Conservation (phyloP, 345 rosid genomes). For the Kernera saxatilis region DNA sequence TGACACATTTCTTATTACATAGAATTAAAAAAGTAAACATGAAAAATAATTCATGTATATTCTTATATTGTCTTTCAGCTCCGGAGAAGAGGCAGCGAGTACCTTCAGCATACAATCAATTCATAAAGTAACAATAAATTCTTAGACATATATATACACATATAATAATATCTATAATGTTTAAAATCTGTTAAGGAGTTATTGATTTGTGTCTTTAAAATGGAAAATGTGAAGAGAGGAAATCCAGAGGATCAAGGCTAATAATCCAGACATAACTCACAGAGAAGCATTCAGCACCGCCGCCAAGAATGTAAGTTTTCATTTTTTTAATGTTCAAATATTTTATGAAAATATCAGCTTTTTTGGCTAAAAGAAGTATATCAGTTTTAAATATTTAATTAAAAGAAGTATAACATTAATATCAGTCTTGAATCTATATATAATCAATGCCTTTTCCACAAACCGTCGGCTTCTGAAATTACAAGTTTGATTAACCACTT, state of each 20-base stretch:
- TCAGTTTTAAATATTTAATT: background rate
- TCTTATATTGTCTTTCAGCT: conserved; percentile 48
- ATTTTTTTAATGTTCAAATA: background rate
- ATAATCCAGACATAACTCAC: conserved; percentile 90
- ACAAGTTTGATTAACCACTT: too few relatives aligned
- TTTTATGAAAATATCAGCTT: background rate
- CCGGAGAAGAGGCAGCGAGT: conserved; percentile 98
- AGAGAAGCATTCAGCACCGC: conserved; percentile 99
- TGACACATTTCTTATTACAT: background rate
- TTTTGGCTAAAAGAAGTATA: background rate
- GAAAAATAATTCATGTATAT: background rate
- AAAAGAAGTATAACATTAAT: too few relatives aligned
- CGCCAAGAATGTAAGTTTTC: conserved; percentile 77
- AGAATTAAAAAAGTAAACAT: background rate
- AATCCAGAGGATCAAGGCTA: conserved; percentile 98
- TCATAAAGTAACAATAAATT: conserved; percentile 58
- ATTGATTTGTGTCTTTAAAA: background rate
- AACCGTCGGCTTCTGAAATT: too few relatives aligned
- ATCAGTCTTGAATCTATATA: too few relatives aligned
- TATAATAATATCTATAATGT: background rate
- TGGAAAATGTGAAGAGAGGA: conserved; percentile 58
- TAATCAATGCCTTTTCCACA: too few relatives aligned
- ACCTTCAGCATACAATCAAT: conserved; percentile 97
- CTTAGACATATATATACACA: background rate
- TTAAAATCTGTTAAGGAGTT: background rate